Evolutionary conservation across 164 flowering plant species (phyloP), one percentile per base, ranked within the genome.

Genomic region (Liquidambar formosana): DNA sequence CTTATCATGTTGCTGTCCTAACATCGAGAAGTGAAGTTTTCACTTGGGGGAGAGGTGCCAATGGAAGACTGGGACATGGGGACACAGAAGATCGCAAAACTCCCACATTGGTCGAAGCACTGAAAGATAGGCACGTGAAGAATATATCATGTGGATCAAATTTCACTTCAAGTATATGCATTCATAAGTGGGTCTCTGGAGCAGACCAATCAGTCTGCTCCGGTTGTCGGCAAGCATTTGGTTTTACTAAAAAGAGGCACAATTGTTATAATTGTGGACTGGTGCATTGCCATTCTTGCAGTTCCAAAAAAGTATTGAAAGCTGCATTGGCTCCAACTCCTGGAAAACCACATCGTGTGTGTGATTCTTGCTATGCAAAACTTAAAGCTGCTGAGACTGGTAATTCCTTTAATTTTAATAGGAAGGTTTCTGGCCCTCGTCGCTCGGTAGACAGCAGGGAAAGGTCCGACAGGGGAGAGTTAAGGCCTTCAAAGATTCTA

Each of bases 381-480:
- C 79, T 81, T 43, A 76, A 78, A 71, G 68, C 81, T 56, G 70
- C 78, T 5, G 92, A 84, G 67, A 64, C 78, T 76, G 86, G 85
- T 27, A 67, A 44, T 68, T 23, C 53, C 47, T 57, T 81, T 10
- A 63, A 26, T 59, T 49, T 75, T 41, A 77, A 26, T 53, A 81
- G 83, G 63, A 85, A 70, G 60, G 54, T 11, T 22, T 57, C 75
- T 9, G 64, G 70, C 11, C 73, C 84, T 33, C 89, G 77, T 1
- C 79, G 75, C n/a, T 81, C 85, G 26, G 25, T 76, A 25, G 91
- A 87, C 52, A 25, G 15, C 43, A 77, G 79, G 69, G 88, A 80
- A 2, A 85, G 80, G 77, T 25, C 66, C 12, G 88, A 84, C 23
- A 78, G 79, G 66, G 79, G 71, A 47, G 91, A 80, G 61, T 12